A percentile compares a stretch with the other conserved stretches of the same genome.
These are phyloP conservation scores for Penicillium angulare DNA, from an alignment of 495 filamentous ascomycete genomes.

Conservation along the genomic window DNA sequence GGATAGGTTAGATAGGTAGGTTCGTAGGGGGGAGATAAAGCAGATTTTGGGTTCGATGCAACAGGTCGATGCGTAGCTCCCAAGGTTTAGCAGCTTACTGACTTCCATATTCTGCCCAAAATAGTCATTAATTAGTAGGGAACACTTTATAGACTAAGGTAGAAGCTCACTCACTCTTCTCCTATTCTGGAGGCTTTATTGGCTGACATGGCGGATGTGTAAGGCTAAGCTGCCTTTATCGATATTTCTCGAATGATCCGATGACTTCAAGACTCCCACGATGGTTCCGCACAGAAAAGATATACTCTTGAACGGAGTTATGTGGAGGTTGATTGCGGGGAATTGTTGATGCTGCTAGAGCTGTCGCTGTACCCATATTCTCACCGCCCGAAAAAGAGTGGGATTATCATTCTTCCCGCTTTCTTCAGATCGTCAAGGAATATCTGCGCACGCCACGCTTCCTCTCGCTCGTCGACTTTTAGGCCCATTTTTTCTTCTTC, in stretches of 20 bases:
- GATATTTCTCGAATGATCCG: not conserved
- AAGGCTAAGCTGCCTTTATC: not conserved
- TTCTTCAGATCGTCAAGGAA: conserved; percentile 14
- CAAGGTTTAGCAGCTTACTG: conserved; percentile 41
- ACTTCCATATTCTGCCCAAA: conserved; percentile 88
- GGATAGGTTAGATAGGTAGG: conserved; percentile 1
- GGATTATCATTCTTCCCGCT: conserved; percentile 35
- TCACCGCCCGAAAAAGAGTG: conserved; percentile 22
- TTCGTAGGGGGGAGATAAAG: not conserved
- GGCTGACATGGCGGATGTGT: conserved; percentile 56
- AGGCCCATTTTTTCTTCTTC: not conserved
- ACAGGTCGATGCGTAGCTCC: not conserved
- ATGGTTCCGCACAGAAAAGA: no score
- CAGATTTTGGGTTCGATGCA: not conserved
- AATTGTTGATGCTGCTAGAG: conserved; percentile 19
- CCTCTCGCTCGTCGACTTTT: conserved; percentile 2
- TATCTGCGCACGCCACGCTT: conserved; percentile 15
- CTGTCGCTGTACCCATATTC: conserved; percentile 18
- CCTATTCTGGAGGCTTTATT: conserved; percentile 86
- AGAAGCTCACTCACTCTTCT: conserved; percentile 77
- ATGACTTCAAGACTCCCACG: not conserved
- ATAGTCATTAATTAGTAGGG: conserved; percentile 22
- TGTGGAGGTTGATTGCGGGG: conserved; percentile 23
- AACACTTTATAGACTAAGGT: conserved; percentile 17
- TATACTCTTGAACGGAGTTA: not conserved